Evolutionary conservation across 768 basidiomycete species (phyloP).

Genomic region (Mycena vitilis): DNA sequence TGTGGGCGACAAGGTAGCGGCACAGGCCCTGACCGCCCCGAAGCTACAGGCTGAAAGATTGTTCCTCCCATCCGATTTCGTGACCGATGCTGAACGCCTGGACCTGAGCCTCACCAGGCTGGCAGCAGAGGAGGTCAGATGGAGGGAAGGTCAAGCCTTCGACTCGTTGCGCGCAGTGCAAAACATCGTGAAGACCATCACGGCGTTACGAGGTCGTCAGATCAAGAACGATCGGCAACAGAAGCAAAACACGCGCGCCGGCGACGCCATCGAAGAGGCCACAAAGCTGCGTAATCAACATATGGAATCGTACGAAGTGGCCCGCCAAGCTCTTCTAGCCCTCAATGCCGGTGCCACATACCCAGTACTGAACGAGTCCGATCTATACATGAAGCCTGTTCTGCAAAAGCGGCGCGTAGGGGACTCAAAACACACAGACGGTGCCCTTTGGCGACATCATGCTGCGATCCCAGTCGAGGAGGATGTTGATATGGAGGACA

Average conservation of each 20-base stretch:
- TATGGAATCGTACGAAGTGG: not conserved
- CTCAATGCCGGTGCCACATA: not conserved
- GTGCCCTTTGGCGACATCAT: not conserved
- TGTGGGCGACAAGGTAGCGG: not conserved
- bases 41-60: not conserved
- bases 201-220: not conserved
- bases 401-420: slow-evolving; percentile 1
- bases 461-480: not conserved
- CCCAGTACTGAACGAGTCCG: not conserved
- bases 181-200: not conserved
- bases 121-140: not conserved
- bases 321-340: not conserved
- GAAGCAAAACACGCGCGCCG: slow-evolving; percentile 3
- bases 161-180: not conserved
- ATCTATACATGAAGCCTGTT: slow-evolving; percentile 15
- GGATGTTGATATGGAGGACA: not conserved
- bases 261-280: not conserved
- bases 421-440: slow-evolving; percentile 12
- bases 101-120: not conserved
- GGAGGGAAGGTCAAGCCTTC: slow-evolving; percentile 4
- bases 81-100: not conserved
- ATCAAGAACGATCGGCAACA: slow-evolving; percentile 4
- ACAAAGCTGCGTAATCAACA: not conserved
- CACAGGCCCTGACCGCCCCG: not conserved
- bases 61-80: slow-evolving; percentile 3